These are phyloP conservation scores for Forsythia viridissima DNA, from an alignment of 257 asterid genomes.

Conservation along the genomic window DNA sequence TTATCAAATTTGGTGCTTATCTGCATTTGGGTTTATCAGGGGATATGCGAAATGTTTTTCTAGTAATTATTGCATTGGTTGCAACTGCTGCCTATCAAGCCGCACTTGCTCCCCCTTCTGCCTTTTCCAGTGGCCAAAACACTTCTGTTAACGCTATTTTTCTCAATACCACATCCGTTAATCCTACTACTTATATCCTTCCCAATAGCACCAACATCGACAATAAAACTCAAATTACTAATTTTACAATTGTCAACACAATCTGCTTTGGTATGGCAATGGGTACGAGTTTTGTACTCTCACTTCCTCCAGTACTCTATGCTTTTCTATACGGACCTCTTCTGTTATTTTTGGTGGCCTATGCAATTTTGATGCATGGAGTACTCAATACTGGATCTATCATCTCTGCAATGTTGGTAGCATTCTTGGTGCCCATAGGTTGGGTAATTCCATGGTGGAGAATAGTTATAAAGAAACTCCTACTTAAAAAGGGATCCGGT, in stretches of 20 bases:
- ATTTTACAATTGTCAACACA: background rate
- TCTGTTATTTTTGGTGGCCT: background rate
- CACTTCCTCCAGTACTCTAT: background rate
- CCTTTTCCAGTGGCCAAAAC: too few species aligned
- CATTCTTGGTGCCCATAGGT: background rate
- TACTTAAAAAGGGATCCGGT: background rate
- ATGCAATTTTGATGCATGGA: background rate
- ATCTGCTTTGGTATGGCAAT: background rate
- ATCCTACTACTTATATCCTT: too few species aligned
- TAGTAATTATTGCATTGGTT: background rate
- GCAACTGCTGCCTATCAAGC: background rate
- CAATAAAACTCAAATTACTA: too few species aligned
- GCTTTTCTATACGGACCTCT: background rate
- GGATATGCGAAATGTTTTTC: background rate
- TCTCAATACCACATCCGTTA: too few species aligned
- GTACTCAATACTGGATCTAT: background rate
- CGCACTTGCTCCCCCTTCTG: background rate
- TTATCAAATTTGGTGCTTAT: background rate
- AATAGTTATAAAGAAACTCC: too few species aligned
- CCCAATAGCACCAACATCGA: too few species aligned
- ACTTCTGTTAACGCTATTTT: too few species aligned
- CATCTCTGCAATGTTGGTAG: background rate
- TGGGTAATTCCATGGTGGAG: background rate
- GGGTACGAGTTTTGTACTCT: background rate
- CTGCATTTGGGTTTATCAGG: background rate